Evolutionary conservation across 495 filamentous ascomycete species (phyloP).

Genomic region (Penicillium salamii): DNA sequence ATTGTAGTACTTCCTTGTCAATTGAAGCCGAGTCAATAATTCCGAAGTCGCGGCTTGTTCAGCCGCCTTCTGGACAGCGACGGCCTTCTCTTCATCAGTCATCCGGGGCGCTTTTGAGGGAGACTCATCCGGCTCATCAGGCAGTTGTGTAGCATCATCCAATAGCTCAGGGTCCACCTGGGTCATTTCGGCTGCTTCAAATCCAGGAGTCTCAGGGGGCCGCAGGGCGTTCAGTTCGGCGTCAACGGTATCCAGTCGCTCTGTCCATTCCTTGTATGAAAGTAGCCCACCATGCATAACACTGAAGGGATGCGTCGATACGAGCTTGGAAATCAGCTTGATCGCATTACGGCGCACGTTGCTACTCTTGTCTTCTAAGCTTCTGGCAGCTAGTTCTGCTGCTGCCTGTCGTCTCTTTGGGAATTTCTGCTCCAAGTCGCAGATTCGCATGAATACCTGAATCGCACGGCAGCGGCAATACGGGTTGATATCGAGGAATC

Average conservation of each 20-base stretch:
- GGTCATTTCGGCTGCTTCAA: conserved; percentile 55
- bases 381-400: conserved; percentile 80
- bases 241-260: conserved; percentile 74
- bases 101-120: conserved; percentile 58
- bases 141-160: conserved; percentile 83
- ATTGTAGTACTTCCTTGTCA: conserved; percentile 84
- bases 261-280: conserved; percentile 77
- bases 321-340: conserved; percentile 80
- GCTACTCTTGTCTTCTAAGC: conserved; percentile 96
- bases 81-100: conserved; percentile 56
- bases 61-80: conserved; percentile 60
- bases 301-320: conserved; percentile 91
- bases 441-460: conserved; percentile 89
- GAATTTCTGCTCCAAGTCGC: conserved; percentile 90
- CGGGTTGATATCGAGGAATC: conserved; percentile 94
- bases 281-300: conserved; percentile 88
- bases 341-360: conserved; percentile 95
- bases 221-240: conserved; percentile 76
- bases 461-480: conserved; percentile 92
- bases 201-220: conserved; percentile 72
- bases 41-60: conserved; percentile 74
- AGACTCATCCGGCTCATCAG: conserved; percentile 63
- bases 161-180: conserved; percentile 74
- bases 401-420: conserved; percentile 85
- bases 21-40: conserved; percentile 75